phyloP scores from a whole-genome alignment of 2,329 filamentous ascomycete genomes.

The Monosporascus sp. region DNA sequence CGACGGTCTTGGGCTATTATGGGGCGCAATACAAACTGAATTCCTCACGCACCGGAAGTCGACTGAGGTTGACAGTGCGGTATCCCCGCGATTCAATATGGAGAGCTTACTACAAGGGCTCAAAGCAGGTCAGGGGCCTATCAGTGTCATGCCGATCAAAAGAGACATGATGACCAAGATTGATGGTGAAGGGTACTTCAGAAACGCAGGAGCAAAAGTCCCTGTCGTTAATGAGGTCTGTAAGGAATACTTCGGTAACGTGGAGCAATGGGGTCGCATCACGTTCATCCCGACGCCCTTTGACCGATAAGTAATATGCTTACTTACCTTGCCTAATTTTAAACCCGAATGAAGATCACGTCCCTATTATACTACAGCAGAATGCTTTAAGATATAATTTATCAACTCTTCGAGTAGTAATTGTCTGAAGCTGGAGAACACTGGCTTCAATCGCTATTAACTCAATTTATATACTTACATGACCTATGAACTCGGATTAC shows the following conservation, averaged over 20 bases:
- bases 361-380: too few species aligned
- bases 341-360: too few species aligned
- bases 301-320: too few species aligned
- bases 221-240: background rate
- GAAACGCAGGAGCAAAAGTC: rapidly evolving
- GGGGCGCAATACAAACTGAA: conserved; percentile 33
- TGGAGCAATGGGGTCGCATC: background rate
- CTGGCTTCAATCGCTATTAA: too few species aligned
- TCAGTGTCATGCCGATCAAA: background rate
- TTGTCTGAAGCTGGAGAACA: too few species aligned
- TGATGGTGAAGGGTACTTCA: background rate
- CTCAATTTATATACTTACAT: too few species aligned
- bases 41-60: conserved; percentile 31
- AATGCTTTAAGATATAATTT: too few species aligned
- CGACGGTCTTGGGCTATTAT: conserved; percentile 17
- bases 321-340: too few species aligned
- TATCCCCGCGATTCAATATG: conserved; percentile 7
- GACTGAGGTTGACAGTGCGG: conserved; percentile 12
- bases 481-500: too few species aligned
- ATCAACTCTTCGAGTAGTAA: too few species aligned
- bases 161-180: background rate
- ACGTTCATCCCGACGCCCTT: background rate
- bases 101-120: background rate
- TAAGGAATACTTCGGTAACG: background rate
- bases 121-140: background rate